phyloP scores from a whole-genome alignment of 352 stramenopile genomes.

The Phytophthora pseudosyringae region DNA sequence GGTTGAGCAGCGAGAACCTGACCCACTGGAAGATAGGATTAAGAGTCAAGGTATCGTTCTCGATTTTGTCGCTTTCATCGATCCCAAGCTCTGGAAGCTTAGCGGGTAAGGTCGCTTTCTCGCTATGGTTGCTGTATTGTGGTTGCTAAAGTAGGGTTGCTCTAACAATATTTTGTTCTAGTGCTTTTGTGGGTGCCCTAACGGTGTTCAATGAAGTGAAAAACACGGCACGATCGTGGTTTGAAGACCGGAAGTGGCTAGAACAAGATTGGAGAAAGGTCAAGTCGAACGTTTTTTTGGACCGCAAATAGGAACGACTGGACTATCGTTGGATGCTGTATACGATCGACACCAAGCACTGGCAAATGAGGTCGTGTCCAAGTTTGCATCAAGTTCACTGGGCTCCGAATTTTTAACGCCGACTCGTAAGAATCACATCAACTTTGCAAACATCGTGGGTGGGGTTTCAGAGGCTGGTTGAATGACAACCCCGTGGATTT shows the following conservation, averaged over 20 bases:
- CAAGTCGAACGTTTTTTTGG: too few relatives aligned
- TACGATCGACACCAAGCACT: constrained; percentile 10
- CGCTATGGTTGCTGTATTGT: constrained; percentile 9
- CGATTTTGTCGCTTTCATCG: constrained; percentile 1
- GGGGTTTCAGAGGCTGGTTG: background rate
- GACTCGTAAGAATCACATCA: background rate
- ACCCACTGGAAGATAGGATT: too few relatives aligned
- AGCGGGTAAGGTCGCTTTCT: constrained; percentile 13
- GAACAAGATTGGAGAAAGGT: too few relatives aligned
- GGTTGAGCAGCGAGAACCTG: background rate
- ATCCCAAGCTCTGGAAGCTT: constrained; percentile 7
- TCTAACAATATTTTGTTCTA: background rate
- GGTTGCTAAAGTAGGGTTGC: constrained; percentile 7
- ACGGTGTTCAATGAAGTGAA: background rate
- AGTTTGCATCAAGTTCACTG: constrained; percentile 8
- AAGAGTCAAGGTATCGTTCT: constrained; percentile 9
- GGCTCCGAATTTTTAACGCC: constrained; percentile 3
- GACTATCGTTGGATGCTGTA: too few relatives aligned
- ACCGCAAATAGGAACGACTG: too few relatives aligned
- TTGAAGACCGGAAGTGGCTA: constrained; percentile 4
- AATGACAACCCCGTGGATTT: constrained; percentile 15
- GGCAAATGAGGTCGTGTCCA: constrained; percentile 9
- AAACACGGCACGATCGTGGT: background rate
- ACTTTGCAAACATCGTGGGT: constrained; percentile 16
- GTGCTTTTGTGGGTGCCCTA: background rate